A percentile compares a stretch with the other conserved stretches of the same genome.
phyloP scores from a whole-genome alignment of 805 yeast species.

The Soucietia sequanensis region DNA sequence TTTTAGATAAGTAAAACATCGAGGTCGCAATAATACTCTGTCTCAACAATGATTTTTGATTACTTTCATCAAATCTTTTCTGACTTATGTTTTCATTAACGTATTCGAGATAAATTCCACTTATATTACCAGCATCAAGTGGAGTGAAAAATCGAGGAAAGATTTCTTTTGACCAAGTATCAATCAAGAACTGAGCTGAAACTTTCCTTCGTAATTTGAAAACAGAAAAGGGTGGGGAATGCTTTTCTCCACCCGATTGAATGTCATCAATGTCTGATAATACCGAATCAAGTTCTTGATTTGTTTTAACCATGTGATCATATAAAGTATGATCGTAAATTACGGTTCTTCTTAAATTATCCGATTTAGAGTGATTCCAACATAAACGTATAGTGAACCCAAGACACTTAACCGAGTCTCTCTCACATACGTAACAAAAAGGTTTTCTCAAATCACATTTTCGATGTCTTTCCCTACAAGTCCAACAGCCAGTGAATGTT shows the following conservation, averaged over 20 bases:
- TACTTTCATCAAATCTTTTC: neutral
- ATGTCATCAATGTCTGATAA: neutral
- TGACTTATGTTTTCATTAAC: neutral
- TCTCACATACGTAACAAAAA: constrained; percentile 2
- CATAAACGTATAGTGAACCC: constrained; percentile 1
- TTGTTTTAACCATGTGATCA: constrained; percentile 1
- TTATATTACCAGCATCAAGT: neutral
- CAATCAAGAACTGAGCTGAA: neutral
- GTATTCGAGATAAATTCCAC: neutral
- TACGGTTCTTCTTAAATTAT: constrained; percentile 1
- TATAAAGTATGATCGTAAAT: neutral
- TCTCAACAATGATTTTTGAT: neutral
- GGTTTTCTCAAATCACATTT: constrained; percentile 3
- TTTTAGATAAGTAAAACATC: neutral
- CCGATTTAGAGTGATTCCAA: constrained; percentile 2
- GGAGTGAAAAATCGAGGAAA: constrained; percentile 1
- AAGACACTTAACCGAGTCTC: neutral
- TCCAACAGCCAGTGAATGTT: constrained; percentile 4
- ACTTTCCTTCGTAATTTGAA: neutral
- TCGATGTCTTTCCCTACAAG: constrained; percentile 2
- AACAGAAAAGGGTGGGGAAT: neutral
- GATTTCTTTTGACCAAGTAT: neutral
- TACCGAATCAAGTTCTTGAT: neutral
- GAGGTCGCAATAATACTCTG: neutral
- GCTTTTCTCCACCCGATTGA: neutral